phyloP scores from a whole-genome alignment of 75 land plant species.

The Selaginella moellendorffii region DNA sequence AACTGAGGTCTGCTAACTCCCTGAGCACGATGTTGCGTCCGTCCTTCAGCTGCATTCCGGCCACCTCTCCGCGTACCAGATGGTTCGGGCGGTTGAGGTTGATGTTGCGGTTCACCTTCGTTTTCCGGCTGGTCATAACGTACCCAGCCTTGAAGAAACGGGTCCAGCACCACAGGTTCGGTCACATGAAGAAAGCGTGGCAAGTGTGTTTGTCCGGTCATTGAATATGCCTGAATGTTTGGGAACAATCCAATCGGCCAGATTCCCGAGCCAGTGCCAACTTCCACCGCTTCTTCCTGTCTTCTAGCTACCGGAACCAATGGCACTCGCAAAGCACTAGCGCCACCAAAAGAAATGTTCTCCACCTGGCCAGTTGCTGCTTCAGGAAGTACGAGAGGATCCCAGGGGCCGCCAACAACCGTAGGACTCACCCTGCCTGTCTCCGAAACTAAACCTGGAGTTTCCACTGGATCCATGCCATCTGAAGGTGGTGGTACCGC shows the following conservation, averaged over 20 bases:
- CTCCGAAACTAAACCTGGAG: conserved; percentile 1
- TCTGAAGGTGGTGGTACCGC: too few species aligned
- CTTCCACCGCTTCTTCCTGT: conserved; percentile 14
- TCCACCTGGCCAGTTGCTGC: neutral
- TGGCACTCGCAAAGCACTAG: conserved; percentile 8
- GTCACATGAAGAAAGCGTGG: conserved; percentile 35
- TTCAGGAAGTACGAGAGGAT: conserved; percentile 11
- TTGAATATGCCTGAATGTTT: conserved; percentile 16
- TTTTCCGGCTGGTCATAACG: neutral
- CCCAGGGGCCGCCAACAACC: conserved; percentile 21
- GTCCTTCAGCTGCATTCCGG: too few species aligned
- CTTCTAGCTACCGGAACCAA: conserved; percentile 11
- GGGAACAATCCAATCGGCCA: conserved; percentile 14
- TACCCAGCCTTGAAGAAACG: conserved; percentile 79
- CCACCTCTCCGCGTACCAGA: too few species aligned
- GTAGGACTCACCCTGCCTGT: conserved; percentile 16
- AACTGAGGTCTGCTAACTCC: too few species aligned
- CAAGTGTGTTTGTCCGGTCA: conserved; percentile 14
- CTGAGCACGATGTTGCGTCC: too few species aligned
- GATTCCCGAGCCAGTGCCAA: neutral
- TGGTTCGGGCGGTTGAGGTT: neutral
- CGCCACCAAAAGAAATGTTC: neutral
- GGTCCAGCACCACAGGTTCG: conserved; percentile 59
- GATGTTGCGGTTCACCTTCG: neutral
- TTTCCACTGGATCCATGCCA: too few species aligned